Conservation (phyloP, 1,284 basidiomycete genomes). For the Heterobasidion parviporum region DNA sequence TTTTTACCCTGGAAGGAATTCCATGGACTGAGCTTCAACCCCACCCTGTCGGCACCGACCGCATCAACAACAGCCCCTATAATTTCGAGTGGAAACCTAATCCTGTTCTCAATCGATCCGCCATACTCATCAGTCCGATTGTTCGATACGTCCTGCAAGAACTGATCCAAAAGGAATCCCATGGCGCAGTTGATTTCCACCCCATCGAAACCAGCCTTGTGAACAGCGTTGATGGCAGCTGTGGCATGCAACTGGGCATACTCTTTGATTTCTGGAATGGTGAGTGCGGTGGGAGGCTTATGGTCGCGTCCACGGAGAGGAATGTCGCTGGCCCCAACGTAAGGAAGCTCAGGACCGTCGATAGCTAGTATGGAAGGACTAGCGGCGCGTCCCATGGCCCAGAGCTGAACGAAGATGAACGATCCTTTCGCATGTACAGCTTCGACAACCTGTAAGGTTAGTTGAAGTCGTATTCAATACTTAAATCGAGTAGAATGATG, state of each 20-base stretch:
- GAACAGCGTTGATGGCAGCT: constrained; percentile 17
- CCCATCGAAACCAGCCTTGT: constrained; percentile 24
- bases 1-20: constrained; percentile 17
- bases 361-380: constrained; percentile 17
- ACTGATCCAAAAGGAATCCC: constrained; percentile 33
- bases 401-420: constrained; percentile 34
- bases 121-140: constrained; percentile 54
- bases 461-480: background rate
- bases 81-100: constrained; percentile 39
- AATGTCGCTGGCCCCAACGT: constrained; percentile 31
- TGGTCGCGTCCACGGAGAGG: constrained; percentile 29
- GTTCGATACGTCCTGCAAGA: constrained; percentile 34
- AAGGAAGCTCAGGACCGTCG: constrained; percentile 25
- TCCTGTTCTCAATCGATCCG: constrained; percentile 45
- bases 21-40: constrained; percentile 36
- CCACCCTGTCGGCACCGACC: constrained; percentile 22
- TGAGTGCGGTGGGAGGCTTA: constrained; percentile 15
- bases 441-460: constrained; percentile 18
- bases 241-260: constrained; percentile 14
- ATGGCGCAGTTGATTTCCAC: constrained; percentile 32
- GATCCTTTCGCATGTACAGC: constrained; percentile 33
- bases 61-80: constrained; percentile 21
- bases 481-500: background rate
- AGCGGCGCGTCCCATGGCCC: constrained; percentile 35
- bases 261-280: constrained; percentile 18